Conservation (phyloP, 768 basidiomycete genomes). For the Rubroboletus pulcherrimus region DNA sequence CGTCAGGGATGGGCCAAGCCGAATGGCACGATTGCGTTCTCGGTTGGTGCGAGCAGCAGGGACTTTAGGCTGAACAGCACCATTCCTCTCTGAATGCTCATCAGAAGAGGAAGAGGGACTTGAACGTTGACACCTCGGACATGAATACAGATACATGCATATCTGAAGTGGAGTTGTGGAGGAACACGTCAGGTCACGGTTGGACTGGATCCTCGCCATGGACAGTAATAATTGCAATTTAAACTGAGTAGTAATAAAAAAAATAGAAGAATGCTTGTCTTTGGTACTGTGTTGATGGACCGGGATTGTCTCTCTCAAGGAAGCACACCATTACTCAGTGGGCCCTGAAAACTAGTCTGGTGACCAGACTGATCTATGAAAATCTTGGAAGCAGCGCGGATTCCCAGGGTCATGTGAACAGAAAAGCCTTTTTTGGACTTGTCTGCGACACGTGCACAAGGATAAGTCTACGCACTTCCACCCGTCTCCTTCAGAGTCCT, state of each 20-base stretch:
- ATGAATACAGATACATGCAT: background rate
- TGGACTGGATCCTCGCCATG: background rate
- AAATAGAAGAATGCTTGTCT: background rate
- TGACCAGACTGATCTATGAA: too few relatives aligned
- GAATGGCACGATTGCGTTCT: conserved; percentile 55
- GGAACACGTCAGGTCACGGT: background rate
- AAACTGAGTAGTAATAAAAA: background rate
- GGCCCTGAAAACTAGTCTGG: too few relatives aligned
- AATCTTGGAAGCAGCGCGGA: too few relatives aligned
- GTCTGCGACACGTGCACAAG: too few relatives aligned
- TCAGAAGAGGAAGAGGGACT: background rate
- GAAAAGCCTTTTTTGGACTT: too few relatives aligned
- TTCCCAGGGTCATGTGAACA: too few relatives aligned
- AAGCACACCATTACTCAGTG: too few relatives aligned
- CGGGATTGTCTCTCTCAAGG: too few relatives aligned
- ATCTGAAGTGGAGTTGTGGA: background rate
- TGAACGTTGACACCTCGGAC: background rate
- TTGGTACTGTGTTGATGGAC: too few relatives aligned
- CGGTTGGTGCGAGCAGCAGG: conserved; percentile 67
- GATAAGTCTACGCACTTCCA: too few relatives aligned
- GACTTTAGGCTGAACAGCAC: conserved; percentile 52
- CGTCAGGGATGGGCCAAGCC: conserved; percentile 76
- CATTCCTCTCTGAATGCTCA: conserved; percentile 13
- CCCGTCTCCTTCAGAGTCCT: too few relatives aligned
- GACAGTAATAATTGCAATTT: background rate